These are phyloP conservation scores for Diutina scorzettiae DNA, from an alignment of 1,139 yeast species.

Conservation along the genomic window DNA sequence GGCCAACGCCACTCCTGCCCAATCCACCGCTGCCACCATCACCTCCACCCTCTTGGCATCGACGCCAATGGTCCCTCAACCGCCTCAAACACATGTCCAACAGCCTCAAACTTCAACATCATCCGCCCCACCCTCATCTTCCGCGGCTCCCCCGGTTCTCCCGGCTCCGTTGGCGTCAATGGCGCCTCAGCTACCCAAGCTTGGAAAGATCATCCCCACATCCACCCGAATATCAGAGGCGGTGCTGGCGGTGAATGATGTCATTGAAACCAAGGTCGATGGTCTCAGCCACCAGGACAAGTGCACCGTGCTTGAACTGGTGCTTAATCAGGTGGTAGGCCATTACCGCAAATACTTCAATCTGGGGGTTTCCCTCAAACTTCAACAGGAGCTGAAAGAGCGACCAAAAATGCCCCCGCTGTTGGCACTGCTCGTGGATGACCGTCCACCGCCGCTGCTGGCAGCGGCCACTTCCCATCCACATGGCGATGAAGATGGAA, in stretches of 20 bases:
- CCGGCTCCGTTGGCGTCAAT: not conserved
- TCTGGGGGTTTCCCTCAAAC: not conserved
- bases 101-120: not conserved
- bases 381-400: not conserved
- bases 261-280: not conserved
- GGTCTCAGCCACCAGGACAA: not conserved
- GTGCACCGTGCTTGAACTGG: not conserved
- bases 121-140: no score
- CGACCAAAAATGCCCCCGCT: conserved; percentile 1
- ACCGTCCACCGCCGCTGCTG: not conserved
- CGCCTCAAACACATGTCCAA: no score
- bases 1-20: not conserved
- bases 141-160: not conserved
- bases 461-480: not conserved
- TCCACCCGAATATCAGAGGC: not conserved
- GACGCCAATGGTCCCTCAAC: not conserved
- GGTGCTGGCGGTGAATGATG: not conserved
- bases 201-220: not conserved
- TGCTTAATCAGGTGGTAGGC: not conserved
- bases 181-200: not conserved
- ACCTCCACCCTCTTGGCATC: not conserved
- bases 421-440: conserved; percentile 2
- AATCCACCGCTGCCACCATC: not conserved
- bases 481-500: not conserved
- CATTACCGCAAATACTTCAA: not conserved